Evolutionary conservation across 305 asterid species (phyloP), one percentile per base, ranked within the genome.

Genomic region (Fraxinus angustifolia): DNA sequence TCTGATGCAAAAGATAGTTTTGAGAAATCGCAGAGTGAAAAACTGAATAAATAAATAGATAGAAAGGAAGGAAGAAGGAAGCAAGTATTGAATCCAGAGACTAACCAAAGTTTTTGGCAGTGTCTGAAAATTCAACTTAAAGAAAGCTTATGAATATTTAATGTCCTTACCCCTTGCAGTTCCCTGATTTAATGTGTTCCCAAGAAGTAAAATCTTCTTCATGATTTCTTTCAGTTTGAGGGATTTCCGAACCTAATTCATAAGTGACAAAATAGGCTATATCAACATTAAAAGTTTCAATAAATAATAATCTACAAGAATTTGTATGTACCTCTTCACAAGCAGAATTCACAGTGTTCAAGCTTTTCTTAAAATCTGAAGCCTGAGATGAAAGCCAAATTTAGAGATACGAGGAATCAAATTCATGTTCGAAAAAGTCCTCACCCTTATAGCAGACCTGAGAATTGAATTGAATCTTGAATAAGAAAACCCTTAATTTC

Each of bases 101-200:
- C 33, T 48, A 82, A 82, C 62, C 62, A 67, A 76, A 56, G 45
- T 75, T 81, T 68, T 79, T 33, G 10, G 11, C 75, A 79, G 71
- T 42, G 74, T 23, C 82, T 31, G 36, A 72, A 75, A 78, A 40
- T 48, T 81, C 56, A 74, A 78, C 70, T 79, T 77, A 31, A 14
- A 30, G 70, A 36, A 68, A 45, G 60, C 65, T 76, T 23, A 26
- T 68, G 50, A 70, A 79, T 85, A 83, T 12, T 75, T 40, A 71
- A 80, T 53, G 70, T 78, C 23, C 88, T 83, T 87, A 96, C 98
- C 99, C 89, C 98, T 89, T 28, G 98, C 94, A 86, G 99, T 96
- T 89, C 99, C 99, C 86, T 93, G 93, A 86, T 96, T 96, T 90
- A 96, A 87, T 78, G 95, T 90, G 83, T 96, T 96, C 84, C 99